Percentiles rank a stretch among this genome's conserved stretches.
These are phyloP conservation scores for Chlamydomonas reinhardtii DNA, from an alignment of 163 green algal species.

Conservation along the genomic window DNA sequence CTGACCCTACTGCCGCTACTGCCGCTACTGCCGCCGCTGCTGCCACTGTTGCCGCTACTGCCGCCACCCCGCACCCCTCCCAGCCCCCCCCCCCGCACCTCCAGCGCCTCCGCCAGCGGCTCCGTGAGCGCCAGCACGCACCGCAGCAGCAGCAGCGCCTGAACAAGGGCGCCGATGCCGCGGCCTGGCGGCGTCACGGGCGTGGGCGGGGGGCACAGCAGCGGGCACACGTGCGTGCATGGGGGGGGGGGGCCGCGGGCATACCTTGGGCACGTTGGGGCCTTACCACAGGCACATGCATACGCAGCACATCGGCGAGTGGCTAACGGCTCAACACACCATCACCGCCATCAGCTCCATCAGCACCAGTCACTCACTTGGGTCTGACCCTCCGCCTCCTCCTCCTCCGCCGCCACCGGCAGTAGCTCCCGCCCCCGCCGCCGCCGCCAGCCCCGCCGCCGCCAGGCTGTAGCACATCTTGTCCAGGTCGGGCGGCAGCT, in stretches of 20 bases:
- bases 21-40: too few relatives aligned
- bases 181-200: slow-evolving; percentile 14
- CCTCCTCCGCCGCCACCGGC: slow-evolving; percentile 17
- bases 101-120: slow-evolving; percentile 63
- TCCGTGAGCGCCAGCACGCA: slow-evolving; percentile 71
- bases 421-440: neutral
- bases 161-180: slow-evolving; percentile 67
- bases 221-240: too few relatives aligned
- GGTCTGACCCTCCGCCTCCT: slow-evolving; percentile 7
- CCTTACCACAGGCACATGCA: neutral
- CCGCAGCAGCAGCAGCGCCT: slow-evolving; percentile 79
- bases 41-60: too few relatives aligned
- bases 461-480: slow-evolving; percentile 66
- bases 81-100: neutral
- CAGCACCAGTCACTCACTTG: slow-evolving; percentile 28
- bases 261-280: too few relatives aligned
- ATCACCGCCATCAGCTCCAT: too few relatives aligned
- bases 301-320: too few relatives aligned
- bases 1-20: too few relatives aligned
- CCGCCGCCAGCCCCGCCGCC: slow-evolving; percentile 33
- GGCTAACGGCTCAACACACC: too few relatives aligned
- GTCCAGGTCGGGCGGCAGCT: slow-evolving; percentile 72
- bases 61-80: too few relatives aligned
- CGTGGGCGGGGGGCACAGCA: too few relatives aligned
- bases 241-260: too few relatives aligned